Evolutionary conservation across 495 filamentous ascomycete species (phyloP).

Genomic region (Neurospora terricola): DNA sequence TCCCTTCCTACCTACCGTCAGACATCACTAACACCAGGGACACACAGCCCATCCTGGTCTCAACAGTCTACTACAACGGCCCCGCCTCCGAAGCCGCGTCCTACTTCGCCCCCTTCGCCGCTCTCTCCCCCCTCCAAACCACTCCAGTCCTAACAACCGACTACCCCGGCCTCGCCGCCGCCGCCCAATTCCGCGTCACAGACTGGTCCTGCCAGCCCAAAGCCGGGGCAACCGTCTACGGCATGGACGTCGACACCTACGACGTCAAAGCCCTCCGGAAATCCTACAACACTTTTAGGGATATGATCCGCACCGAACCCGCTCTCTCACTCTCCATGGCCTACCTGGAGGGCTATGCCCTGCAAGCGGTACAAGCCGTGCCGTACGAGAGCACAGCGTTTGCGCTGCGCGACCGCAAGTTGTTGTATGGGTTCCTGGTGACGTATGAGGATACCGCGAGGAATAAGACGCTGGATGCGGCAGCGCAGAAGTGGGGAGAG

Average conservation of each 20-base stretch:
- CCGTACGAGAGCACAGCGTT: constrained; percentile 31
- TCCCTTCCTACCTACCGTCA: background rate
- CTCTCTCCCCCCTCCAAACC: constrained; percentile 25
- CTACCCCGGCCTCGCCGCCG: constrained; percentile 33
- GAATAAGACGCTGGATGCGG: background rate
- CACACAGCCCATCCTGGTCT: constrained; percentile 30
- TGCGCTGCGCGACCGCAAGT: constrained; percentile 28
- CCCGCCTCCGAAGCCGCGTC: constrained; percentile 20
- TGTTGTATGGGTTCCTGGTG: constrained; percentile 34
- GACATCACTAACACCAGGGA: background rate
- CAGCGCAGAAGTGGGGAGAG: constrained; percentile 17
- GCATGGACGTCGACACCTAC: constrained; percentile 34
- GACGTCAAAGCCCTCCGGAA: constrained; percentile 30
- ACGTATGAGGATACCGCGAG: background rate
- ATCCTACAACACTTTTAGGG: constrained; percentile 32
- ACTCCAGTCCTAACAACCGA: constrained; percentile 14
- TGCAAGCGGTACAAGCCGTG: constrained; percentile 32
- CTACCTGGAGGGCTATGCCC: constrained; percentile 45
- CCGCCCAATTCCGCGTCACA: constrained; percentile 25
- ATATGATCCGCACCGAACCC: constrained; percentile 6
- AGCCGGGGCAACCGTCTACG: constrained; percentile 31
- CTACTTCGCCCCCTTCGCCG: constrained; percentile 34
- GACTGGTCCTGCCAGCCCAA: constrained; percentile 31
- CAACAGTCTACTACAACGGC: constrained; percentile 40
- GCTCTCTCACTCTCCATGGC: constrained; percentile 29